Base-by-base conservation (phyloP, 352 stramenopile species). In the Lagenidium giganteum region DNA sequence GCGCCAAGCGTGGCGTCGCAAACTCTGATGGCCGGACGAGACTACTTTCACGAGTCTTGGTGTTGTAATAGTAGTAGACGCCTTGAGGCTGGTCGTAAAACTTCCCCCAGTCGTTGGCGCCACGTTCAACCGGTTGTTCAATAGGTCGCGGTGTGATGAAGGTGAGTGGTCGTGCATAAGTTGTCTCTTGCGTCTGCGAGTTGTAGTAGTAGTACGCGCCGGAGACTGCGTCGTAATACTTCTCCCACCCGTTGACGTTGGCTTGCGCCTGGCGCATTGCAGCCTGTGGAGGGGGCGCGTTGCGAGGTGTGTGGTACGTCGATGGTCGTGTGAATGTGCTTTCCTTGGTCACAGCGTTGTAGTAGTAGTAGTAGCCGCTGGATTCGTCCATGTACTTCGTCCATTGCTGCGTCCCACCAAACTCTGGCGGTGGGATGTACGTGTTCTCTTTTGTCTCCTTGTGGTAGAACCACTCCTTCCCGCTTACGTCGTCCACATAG, bases 381-480 rank as follows among this genome's bases (percentile, higher is more conserved):
- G 58, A 27, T 5, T 58, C 42, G 30, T 91, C 78, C 2, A 67
- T 13, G 47, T 80, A 76, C 30, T 74, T 73, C 29, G 67, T 57
- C 66, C 68, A 86, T 5, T 40, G 47, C 12, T 62, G 52, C 13
- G 59, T 75, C 42, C 23, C 23, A 22, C 30, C 46, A 25, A 73
- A 72, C 21, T 31, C 65, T 33, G 41, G 29, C 5, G 60, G 78
- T 32, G 44, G 46, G 23, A 50, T 43, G 60, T 87, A 92, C 40
- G 57, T 70, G 57, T 67, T 70, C 24, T 63, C 59, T 39, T 77
- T 56, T 3, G 80, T 88, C 37, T 76, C 57, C 23, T 62, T 59
- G 58, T 90, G 88, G 61, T 83, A 92, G 48, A 76, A 92, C 74
- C 76, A 92, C 42, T 61, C 61, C 28, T 64, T 54, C 2, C 52